Percentiles rank a stretch among this genome's conserved stretches.
phyloP scores from a whole-genome alignment of 108 stramenopile species.

The Fragilaria crotonensis region DNA sequence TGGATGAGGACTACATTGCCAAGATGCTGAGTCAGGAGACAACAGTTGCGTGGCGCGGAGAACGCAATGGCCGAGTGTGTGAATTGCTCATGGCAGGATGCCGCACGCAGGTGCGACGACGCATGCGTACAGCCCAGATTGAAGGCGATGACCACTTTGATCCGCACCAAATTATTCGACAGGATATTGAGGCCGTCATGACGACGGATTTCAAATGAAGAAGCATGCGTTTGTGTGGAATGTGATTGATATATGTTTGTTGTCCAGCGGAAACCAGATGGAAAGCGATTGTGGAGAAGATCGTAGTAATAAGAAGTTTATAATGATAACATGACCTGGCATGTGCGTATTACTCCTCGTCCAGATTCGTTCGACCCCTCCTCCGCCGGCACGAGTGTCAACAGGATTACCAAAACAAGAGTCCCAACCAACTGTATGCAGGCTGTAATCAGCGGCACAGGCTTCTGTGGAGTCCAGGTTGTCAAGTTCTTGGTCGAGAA shows the following conservation, averaged over 20 bases:
- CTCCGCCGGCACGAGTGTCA: constrained; percentile 46
- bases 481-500: too few relatives aligned
- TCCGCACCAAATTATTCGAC: constrained; percentile 71
- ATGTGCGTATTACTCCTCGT: too few relatives aligned
- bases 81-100: constrained; percentile 80
- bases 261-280: too few relatives aligned
- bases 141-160: constrained; percentile 75
- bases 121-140: constrained; percentile 74
- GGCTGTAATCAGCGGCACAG: too few relatives aligned
- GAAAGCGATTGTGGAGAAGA: too few relatives aligned
- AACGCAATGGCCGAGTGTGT: constrained; percentile 82
- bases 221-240: too few relatives aligned
- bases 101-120: constrained; percentile 67
- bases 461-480: too few relatives aligned
- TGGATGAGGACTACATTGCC: constrained; percentile 47
- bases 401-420: constrained; percentile 14
- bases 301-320: too few relatives aligned
- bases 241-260: too few relatives aligned
- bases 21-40: constrained; percentile 62
- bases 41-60: constrained; percentile 62
- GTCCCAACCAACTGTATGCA: constrained; percentile 39
- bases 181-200: constrained; percentile 78
- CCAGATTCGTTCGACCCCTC: too few relatives aligned
- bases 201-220: constrained; percentile 68
- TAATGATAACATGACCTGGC: too few relatives aligned